phyloP scores from a whole-genome alignment of 495 filamentous ascomycete species.

The Neurospora cerealis region DNA sequence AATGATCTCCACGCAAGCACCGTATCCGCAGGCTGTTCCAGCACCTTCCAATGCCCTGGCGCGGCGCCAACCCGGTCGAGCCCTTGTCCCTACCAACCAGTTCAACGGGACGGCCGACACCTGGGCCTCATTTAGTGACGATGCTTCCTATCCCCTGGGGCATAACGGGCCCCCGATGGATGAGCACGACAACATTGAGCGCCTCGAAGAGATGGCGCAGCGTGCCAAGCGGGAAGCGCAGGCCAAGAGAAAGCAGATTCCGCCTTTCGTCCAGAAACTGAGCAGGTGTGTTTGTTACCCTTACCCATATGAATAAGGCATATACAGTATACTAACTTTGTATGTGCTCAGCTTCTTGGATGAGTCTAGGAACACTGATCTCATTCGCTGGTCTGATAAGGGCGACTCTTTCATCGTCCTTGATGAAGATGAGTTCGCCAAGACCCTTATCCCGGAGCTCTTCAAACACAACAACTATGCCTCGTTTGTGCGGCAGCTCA shows the following conservation, averaged over 20 bases:
- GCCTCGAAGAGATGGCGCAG: slow-evolving; percentile 64
- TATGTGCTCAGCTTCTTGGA: slow-evolving; percentile 67
- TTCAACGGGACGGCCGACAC: slow-evolving; percentile 35
- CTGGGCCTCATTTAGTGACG: slow-evolving; percentile 42
- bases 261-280: slow-evolving; percentile 95
- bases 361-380: slow-evolving; percentile 77
- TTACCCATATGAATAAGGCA: not conserved
- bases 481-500: slow-evolving; percentile 94
- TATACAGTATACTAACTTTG: not conserved
- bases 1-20: slow-evolving; percentile 37
- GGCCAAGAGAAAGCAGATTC: slow-evolving; percentile 84
- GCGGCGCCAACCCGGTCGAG: slow-evolving; percentile 53
- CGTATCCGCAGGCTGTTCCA: slow-evolving; percentile 25
- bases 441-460: slow-evolving; percentile 86
- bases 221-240: slow-evolving; percentile 74
- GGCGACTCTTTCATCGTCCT: slow-evolving; percentile 94
- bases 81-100: slow-evolving; percentile 42
- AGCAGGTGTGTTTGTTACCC: slow-evolving; percentile 59
- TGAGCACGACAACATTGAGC: slow-evolving; percentile 61
- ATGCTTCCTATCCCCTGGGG: slow-evolving; percentile 26
- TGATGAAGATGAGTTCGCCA: slow-evolving; percentile 99
- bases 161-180: slow-evolving; percentile 28
- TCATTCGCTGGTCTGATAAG: slow-evolving; percentile 95
- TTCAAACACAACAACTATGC: slow-evolving; percentile 99
- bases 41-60: slow-evolving; percentile 54